phyloP scores from a whole-genome alignment of 768 basidiomycete genomes.

The Tylopilus vinaceipallidus region DNA sequence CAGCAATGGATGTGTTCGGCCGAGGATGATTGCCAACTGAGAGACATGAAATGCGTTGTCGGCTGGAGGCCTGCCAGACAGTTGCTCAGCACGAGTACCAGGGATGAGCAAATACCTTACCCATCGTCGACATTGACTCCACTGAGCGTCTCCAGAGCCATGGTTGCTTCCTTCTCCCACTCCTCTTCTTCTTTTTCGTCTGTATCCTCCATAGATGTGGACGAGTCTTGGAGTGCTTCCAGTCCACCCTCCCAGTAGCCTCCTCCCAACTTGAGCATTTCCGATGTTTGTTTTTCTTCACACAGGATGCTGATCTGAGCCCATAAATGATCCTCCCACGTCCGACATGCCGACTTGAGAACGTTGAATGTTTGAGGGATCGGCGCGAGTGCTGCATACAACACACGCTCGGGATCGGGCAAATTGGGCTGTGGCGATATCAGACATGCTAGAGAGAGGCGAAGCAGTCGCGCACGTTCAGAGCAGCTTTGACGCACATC shows the following conservation, averaged over 20 bases:
- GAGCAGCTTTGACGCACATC: slow-evolving; percentile 74
- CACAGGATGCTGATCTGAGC: slow-evolving; percentile 78
- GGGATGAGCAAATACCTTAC: slow-evolving; percentile 34
- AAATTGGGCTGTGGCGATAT: slow-evolving; percentile 46
- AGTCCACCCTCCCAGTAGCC: slow-evolving; percentile 80
- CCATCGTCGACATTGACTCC: slow-evolving; percentile 63
- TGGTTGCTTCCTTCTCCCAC: slow-evolving; percentile 65
- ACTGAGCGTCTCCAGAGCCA: slow-evolving; percentile 55
- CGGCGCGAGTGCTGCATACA: slow-evolving; percentile 85
- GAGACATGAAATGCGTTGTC: slow-evolving; percentile 81
- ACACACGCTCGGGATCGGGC: slow-evolving; percentile 70
- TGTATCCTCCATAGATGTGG: slow-evolving; percentile 20
- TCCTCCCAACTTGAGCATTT: slow-evolving; percentile 60
- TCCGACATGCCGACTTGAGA: slow-evolving; percentile 72
- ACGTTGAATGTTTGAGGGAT: slow-evolving; percentile 61
- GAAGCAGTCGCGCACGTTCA: slow-evolving; percentile 48
- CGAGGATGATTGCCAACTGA: slow-evolving; percentile 75
- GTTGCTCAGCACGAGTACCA: slow-evolving; percentile 3
- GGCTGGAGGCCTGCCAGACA: slow-evolving; percentile 47
- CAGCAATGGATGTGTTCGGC: slow-evolving; percentile 65
- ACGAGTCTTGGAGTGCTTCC: slow-evolving; percentile 42
- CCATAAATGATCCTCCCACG: slow-evolving; percentile 98
- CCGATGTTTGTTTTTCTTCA: slow-evolving; percentile 74
- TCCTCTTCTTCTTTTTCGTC: slow-evolving; percentile 47
- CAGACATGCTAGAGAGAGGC: neutral